Base-by-base conservation (phyloP, 805 yeast species). In the Candida odintsovae region DNA sequence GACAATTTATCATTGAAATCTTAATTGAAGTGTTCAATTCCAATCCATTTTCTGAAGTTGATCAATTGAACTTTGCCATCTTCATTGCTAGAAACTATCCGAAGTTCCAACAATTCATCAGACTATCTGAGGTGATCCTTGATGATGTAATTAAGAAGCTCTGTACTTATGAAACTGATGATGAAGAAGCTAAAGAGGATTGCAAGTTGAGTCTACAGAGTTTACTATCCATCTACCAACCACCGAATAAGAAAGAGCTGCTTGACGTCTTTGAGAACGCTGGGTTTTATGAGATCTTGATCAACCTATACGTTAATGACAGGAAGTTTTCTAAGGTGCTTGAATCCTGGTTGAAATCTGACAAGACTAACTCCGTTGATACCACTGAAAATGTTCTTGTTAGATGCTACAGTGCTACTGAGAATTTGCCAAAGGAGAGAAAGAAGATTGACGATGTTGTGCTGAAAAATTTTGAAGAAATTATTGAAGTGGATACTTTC, bases 21-120 rank as follows among this genome's bases (percentile, higher is more conserved):
- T 64, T 92, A 19, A 60, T 87, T 15, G 86, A 85, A 43, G 65
- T 82, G 3, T 73, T 76, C 53, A 70, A 71, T 3, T 69, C 65
- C 6, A 62, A 69, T 44, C 50, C 53, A 13, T 63, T 70, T 38
- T 58, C 64, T 6, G 47, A 53, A 0, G 48, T 48, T 6, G 70
- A 67, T 33, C 52, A 54, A 15, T 51, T 64, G 37, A 63, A 69
- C 43, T 62, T 87, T 42, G 73, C 87, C 2, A 76, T 88, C 3
- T 94, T 92, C 58, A 64, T 92, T 29, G 86, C 92, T 0, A 66
- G 92, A 48, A 90, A 86, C 58, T 80, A 83, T 50, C 84, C 97
- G 2, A 94, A 92, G 59, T 92, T 86, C 62, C 72, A 78, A 12
- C 99, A 92, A 63, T 90, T 87, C 51, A 73, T 92, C 11, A 72